Percentiles rank a stretch among this genome's conserved stretches.
phyloP scores from a whole-genome alignment of 2,329 filamentous ascomycete genomes.

The Claviceps digitariae region DNA sequence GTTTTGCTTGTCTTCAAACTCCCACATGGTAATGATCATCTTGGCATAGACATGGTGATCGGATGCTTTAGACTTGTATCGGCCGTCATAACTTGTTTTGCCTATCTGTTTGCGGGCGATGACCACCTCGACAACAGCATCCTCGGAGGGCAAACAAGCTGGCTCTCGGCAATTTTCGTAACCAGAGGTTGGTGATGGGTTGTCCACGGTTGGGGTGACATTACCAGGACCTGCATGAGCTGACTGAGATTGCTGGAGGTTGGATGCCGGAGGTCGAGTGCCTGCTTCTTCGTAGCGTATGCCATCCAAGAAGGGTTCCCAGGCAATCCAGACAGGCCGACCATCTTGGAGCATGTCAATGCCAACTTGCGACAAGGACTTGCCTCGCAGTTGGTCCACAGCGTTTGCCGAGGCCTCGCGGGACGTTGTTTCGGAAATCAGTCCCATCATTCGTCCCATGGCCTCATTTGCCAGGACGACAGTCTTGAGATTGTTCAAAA shows the following conservation, averaged over 20 bases:
- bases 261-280: conserved; percentile 13
- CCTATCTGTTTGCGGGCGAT: conserved; percentile 37
- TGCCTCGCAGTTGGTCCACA: conserved; percentile 48
- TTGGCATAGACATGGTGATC: conserved; percentile 43
- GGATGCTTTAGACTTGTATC: conserved; percentile 21
- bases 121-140: conserved; percentile 55
- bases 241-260: conserved; percentile 10
- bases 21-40: conserved; percentile 67
- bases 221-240: conserved; percentile 17
- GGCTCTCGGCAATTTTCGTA: conserved; percentile 19
- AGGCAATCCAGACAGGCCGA: conserved; percentile 42
- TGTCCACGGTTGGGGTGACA: conserved; percentile 22
- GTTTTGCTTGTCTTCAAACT: conserved; percentile 48
- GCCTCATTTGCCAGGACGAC: conserved; percentile 64
- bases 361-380: conserved; percentile 55
- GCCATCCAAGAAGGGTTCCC: conserved; percentile 45
- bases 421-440: conserved; percentile 30
- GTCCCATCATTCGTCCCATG: conserved; percentile 50
- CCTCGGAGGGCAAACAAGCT: conserved; percentile 27
- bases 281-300: conserved; percentile 32
- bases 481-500: conserved; percentile 55
- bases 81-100: conserved; percentile 23
- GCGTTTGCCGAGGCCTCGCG: conserved; percentile 30
- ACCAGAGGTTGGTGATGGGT: conserved; percentile 9
- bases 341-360: conserved; percentile 62